Percentiles rank a stretch among this genome's conserved stretches.
phyloP scores from a whole-genome alignment of 176 grass and related monocot genomes.

The Lolium multiflorum region DNA sequence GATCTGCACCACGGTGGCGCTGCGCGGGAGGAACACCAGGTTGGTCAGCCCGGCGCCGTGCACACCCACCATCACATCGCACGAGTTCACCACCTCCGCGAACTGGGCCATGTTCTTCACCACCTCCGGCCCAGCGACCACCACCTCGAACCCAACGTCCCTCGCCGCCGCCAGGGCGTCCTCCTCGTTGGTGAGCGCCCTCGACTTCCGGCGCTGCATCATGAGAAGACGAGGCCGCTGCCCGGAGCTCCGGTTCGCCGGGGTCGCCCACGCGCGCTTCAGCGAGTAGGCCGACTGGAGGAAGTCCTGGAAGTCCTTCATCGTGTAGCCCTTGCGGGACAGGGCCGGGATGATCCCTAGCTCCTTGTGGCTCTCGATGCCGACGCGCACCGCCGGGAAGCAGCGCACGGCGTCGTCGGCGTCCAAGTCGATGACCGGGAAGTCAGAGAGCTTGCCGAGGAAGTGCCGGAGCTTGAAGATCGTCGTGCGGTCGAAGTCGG shows the following conservation, averaged over 20 bases:
- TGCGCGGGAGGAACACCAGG: constrained; percentile 25
- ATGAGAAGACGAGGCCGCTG: constrained; percentile 61
- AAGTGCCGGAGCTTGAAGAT: constrained; percentile 53
- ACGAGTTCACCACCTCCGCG: constrained; percentile 36
- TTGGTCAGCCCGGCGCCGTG: constrained; percentile 29
- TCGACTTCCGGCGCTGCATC: constrained; percentile 53
- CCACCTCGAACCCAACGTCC: constrained; percentile 60
- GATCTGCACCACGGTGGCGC: constrained; percentile 69
- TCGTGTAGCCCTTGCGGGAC: constrained; percentile 47
- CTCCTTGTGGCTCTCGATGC: constrained; percentile 61
- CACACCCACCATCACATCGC: constrained; percentile 20
- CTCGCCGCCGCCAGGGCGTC: constrained; percentile 28
- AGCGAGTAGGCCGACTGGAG: constrained; percentile 49
- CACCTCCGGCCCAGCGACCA: constrained; percentile 51
- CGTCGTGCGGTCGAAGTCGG: constrained; percentile 32
- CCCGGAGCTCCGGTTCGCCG: background rate
- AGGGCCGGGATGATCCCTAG: constrained; percentile 57
- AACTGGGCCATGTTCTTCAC: constrained; percentile 41
- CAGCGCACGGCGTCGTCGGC: constrained; percentile 57
- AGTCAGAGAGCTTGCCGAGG: constrained; percentile 50
- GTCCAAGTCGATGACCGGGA: constrained; percentile 56
- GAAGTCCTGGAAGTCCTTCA: constrained; percentile 68
- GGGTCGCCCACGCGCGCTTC: constrained; percentile 30
- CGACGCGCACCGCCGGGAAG: constrained; percentile 55
- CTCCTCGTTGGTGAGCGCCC: constrained; percentile 55